Evolutionary conservation across 2,329 filamentous ascomycete genomes (phyloP), one percentile per base, ranked within the genome.

Genomic region (Beauveria medogensis): DNA sequence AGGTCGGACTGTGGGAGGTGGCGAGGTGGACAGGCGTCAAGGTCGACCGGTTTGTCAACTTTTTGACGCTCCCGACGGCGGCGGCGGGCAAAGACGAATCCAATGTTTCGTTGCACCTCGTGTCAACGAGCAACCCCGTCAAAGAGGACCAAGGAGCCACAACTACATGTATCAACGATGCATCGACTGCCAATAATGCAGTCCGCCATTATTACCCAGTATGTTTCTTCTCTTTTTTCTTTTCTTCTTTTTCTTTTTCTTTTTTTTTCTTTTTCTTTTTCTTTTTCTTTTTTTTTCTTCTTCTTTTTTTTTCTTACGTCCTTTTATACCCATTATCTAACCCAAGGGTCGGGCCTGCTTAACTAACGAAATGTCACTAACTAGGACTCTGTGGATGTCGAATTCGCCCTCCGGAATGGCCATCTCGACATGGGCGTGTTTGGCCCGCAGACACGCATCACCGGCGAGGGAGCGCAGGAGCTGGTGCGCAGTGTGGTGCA

Each of bases 21-120:
- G 73, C 78, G 22, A 72, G 79, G 18, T 96, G 91, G 91, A 93
- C 90, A 0, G 88, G 88, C 0, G 74, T 91, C 2, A 77, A 73
- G 59, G 72, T 96, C 1, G 82, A 89, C 66, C 85, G 82, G 0
- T 93, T 90, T 74, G 85, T 96, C 67, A 97, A 97, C 70, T 94
- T 96, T 65, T 72, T 96, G 20, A 84, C 79, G 56, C 71, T 85
- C 5, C 81, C 81, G 0, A 61, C 34, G 1, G 22, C 9, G 1
- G 30, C 24, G 12, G 22, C 34, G 1, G 22, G 34, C 34, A 16
- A 48, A 12, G 50, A 64, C 8, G 46, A 59, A 16, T 26, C 1
- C 26, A 48, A n/a, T 5, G 44, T 46, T n/a, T 18, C 22, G 12
- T n/a, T 60, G 12, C 44, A 16, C 8, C 26, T 34, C 3, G 6